Evolutionary conservation across 495 filamentous ascomycete species (phyloP), one percentile per base, ranked within the genome.

Genomic region (Cairneyella variabilis): DNA sequence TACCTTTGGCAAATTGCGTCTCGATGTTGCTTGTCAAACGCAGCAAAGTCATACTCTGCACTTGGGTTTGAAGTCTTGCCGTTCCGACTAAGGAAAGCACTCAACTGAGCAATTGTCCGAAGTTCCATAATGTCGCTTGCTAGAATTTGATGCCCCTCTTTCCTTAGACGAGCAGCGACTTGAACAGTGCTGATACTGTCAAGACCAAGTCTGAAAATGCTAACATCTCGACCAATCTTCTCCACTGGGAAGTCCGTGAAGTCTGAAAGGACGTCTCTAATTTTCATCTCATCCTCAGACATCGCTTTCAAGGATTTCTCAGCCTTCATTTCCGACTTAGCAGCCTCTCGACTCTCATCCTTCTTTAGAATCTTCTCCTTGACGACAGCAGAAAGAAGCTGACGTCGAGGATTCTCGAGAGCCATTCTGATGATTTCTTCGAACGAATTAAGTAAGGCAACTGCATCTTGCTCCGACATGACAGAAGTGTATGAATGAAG

Each of bases 181-280:
- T 90, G 85, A 51, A 95, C 90, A 0, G 90, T 86, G 32, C 81
- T 88, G 56, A 97, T 89, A 50, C 89, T 95, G 66, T 97, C 91
- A 38, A 96, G 71, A 2, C 92, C 91, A 22, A 96, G 78, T 56
- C 83, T 80, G 62, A 91, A 95, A 21, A 96, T 89, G 22, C 83
- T 88, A 1, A 81, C 79, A 6, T 69, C 59, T 12, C 76, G 76
- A 2, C 65, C 63, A 22, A 97, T 87, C 17, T 75, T 71, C 3
- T 77, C 65, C 10, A 72, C 57, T 0, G 82, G 69, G 3, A 68
- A 50, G 10, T 70, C 65, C 3, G 82, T 77, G 27, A 91, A 72
- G 20, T 64, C 62, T 1, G 80, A 74, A 28, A 93, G 65, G 6
- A 82, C 72, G 0, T 73, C 67, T 37, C 85, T 75, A 10, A 90